phyloP scores from a whole-genome alignment of 2,329 filamentous ascomycete species.

The Phoma sp. region DNA sequence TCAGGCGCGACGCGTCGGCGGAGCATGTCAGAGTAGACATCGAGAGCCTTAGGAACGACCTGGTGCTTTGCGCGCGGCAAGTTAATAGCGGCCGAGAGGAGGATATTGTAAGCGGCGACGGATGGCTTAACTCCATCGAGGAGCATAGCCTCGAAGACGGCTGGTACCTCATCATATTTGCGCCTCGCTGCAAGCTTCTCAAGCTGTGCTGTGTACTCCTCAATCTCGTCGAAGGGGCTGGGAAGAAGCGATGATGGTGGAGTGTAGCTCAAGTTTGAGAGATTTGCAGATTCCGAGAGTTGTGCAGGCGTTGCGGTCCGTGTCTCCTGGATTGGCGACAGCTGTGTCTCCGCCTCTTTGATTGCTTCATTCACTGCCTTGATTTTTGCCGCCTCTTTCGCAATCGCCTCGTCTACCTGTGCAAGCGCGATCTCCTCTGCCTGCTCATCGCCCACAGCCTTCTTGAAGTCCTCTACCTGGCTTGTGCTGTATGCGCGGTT shows the following conservation, averaged over 20 bases:
- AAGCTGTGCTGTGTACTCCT: slow-evolving; percentile 81
- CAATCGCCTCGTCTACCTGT: slow-evolving; percentile 84
- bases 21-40: slow-evolving; percentile 97
- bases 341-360: slow-evolving; percentile 43
- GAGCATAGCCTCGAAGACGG: slow-evolving; percentile 89
- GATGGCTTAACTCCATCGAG: slow-evolving; percentile 81
- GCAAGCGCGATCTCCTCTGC: slow-evolving; percentile 68
- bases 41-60: slow-evolving; percentile 87
- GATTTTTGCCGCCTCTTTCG: slow-evolving; percentile 74
- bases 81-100: slow-evolving; percentile 83
- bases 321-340: slow-evolving; percentile 37
- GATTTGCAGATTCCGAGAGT: slow-evolving; percentile 37
- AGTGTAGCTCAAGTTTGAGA: slow-evolving; percentile 36
- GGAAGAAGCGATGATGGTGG: slow-evolving; percentile 62
- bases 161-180: slow-evolving; percentile 86
- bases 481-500: slow-evolving; percentile 62
- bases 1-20: slow-evolving; percentile 82
- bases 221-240: slow-evolving; percentile 65
- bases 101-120: slow-evolving; percentile 87
- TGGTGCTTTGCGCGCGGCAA: slow-evolving; percentile 81
- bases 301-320: slow-evolving; percentile 43
- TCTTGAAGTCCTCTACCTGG: slow-evolving; percentile 67
- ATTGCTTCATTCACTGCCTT: slow-evolving; percentile 58
- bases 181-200: slow-evolving; percentile 73
- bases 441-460: slow-evolving; percentile 58